Percentiles rank a stretch among this genome's conserved stretches.
Evolutionary conservation across 2,329 filamentous ascomycete genomes (phyloP).

Genomic region (Phialophora verrucosa): DNA sequence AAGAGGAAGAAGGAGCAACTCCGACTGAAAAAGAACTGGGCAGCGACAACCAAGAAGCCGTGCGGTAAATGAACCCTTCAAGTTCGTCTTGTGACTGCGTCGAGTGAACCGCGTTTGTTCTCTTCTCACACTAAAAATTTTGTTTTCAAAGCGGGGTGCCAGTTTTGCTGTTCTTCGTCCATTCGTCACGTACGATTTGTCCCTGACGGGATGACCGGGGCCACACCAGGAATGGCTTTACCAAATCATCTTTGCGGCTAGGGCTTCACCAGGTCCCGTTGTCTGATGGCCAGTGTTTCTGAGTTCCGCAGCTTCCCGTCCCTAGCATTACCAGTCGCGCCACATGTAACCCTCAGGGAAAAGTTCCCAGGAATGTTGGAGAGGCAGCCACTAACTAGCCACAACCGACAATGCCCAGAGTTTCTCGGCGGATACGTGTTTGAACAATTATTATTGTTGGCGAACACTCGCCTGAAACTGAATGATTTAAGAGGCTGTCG

Average conservation of each 20-base stretch:
- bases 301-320: neutral
- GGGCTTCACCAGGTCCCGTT: neutral
- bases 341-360: slow-evolving; percentile 5
- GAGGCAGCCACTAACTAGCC: neutral
- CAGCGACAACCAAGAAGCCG: slow-evolving; percentile 11
- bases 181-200: slow-evolving; percentile 13
- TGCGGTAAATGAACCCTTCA: slow-evolving; percentile 5
- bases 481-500: neutral
- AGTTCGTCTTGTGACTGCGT: slow-evolving; percentile 24
- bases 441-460: neutral
- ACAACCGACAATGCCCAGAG: neutral
- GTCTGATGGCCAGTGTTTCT: neutral
- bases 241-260: slow-evolving; percentile 6
- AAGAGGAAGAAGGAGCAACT: slow-evolving; percentile 1
- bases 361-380: neutral
- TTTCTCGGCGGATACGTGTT: neutral
- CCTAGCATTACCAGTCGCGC: neutral
- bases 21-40: slow-evolving; percentile 9
- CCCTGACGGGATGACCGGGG: slow-evolving; percentile 10
- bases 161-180: slow-evolving; percentile 11
- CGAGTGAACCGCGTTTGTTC: slow-evolving; percentile 7
- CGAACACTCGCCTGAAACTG: neutral
- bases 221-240: slow-evolving; percentile 5
- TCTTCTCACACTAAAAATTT: slow-evolving; percentile 12
- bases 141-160: slow-evolving; percentile 16